These are phyloP conservation scores for Colletotrichum godetiae DNA, from an alignment of 2,329 filamentous ascomycete species.

Conservation along the genomic window DNA sequence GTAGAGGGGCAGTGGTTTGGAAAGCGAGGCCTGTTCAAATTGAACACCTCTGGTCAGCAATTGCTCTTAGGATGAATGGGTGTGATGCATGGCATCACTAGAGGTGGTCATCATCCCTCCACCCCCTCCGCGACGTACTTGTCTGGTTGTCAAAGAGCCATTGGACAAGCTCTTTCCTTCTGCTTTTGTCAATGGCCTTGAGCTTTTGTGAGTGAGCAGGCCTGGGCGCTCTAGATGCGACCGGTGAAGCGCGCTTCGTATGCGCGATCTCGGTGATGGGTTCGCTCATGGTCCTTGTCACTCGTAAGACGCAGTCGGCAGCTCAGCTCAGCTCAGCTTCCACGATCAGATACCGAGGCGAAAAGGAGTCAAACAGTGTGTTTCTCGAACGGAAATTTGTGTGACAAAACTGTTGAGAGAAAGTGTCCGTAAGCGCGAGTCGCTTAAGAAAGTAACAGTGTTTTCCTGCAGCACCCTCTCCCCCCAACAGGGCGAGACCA, in stretches of 20 bases:
- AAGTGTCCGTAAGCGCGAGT: not conserved
- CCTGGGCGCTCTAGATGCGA: not conserved
- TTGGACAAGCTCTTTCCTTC: not conserved
- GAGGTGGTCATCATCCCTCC: not conserved
- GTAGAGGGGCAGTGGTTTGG: not conserved
- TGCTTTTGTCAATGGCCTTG: not conserved
- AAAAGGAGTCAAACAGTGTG: not conserved
- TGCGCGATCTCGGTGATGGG: not conserved
- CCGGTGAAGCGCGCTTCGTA: not conserved
- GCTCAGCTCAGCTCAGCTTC: not conserved
- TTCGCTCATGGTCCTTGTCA: not conserved
- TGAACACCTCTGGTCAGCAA: not conserved
- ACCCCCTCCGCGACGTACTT: not conserved
- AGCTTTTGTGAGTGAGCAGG: not conserved
- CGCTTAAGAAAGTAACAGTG: not conserved
- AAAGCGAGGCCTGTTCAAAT: not conserved
- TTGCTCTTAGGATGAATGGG: not conserved
- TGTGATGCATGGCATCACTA: not conserved
- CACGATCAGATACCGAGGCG: not conserved
- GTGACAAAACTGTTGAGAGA: not conserved
- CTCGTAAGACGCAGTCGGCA: not conserved
- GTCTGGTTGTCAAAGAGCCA: constrained; percentile 3
- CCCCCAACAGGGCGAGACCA: not conserved
- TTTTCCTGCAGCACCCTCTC: not conserved
- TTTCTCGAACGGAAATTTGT: not conserved